phyloP scores from a whole-genome alignment of 352 stramenopile genomes.

The Globisporangium okanoganense region DNA sequence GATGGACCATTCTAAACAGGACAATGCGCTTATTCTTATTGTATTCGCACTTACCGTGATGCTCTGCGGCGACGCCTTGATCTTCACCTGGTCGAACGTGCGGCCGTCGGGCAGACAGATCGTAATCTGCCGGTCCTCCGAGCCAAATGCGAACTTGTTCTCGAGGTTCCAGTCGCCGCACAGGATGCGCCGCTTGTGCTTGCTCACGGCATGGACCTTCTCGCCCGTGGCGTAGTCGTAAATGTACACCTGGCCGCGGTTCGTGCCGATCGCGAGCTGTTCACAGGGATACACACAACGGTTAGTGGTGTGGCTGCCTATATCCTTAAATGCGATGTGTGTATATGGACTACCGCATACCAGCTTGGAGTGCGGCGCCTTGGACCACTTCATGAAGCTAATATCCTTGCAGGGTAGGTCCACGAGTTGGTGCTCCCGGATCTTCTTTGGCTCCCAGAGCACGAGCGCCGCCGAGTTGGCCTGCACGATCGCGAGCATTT shows the following conservation, averaged over 20 bases:
- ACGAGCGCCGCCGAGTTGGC: constrained; percentile 68
- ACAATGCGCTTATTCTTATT: neutral
- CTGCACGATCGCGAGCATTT: constrained; percentile 71
- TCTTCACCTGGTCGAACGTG: constrained; percentile 76
- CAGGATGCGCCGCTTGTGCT: constrained; percentile 76
- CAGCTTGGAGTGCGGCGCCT: constrained; percentile 50
- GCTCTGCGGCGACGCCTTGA: constrained; percentile 64
- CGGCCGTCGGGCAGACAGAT: constrained; percentile 61
- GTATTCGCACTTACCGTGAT: constrained; percentile 63
- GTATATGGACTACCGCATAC: constrained; percentile 21
- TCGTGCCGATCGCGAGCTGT: constrained; percentile 67
- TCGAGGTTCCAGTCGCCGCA: constrained; percentile 79
- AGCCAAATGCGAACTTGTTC: constrained; percentile 80
- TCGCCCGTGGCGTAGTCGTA: constrained; percentile 59
- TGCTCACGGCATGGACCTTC: constrained; percentile 56
- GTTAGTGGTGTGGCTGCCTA: neutral
- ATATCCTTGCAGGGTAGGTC: constrained; percentile 72
- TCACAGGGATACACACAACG: constrained; percentile 1
- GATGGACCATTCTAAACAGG: neutral
- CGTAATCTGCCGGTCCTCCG: constrained; percentile 74
- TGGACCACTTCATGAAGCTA: constrained; percentile 80
- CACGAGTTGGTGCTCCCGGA: constrained; percentile 57
- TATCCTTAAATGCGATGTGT: neutral
- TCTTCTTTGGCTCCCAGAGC: constrained; percentile 65
- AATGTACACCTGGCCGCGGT: constrained; percentile 71